A percentile compares a stretch with the other conserved stretches of the same genome.
phyloP scores from a whole-genome alignment of 2,329 filamentous ascomycete genomes.

The Fusarium sp. region DNA sequence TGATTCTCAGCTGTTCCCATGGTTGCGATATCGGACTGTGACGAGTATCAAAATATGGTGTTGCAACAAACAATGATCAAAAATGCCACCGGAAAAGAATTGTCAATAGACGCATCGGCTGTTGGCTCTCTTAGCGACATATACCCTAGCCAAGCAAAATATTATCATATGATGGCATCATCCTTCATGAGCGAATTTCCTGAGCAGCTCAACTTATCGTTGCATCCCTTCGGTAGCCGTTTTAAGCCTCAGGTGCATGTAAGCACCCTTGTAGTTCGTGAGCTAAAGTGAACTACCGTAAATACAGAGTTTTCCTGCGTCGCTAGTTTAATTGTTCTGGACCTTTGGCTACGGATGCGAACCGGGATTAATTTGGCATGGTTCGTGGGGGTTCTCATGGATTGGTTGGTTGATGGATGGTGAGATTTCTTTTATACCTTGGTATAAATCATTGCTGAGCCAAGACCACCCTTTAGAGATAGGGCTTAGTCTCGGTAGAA shows the following conservation, averaged over 20 bases:
- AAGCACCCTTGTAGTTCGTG: conserved; percentile 21
- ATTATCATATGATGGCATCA: conserved; percentile 29
- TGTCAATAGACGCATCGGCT: not conserved
- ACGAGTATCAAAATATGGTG: conserved; percentile 10
- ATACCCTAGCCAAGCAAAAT: not conserved
- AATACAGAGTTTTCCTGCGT: conserved; percentile 1
- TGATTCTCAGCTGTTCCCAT: conserved; percentile 27
- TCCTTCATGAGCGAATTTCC: conserved; percentile 35
- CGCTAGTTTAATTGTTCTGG: conserved; percentile 11
- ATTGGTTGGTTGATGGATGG: not conserved
- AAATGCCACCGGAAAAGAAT: not conserved
- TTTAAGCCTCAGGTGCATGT: conserved; percentile 35
- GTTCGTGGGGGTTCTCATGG: conserved; percentile 1
- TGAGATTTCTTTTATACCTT: not conserved
- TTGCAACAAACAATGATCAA: not conserved
- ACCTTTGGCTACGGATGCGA: not conserved
- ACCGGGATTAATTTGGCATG: conserved; percentile 18
- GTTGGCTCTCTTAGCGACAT: not conserved
- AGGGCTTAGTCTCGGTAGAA: not conserved
- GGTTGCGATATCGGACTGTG: conserved; percentile 2
- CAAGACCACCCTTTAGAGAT: not conserved
- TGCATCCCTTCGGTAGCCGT: conserved; percentile 17
- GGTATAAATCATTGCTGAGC: not conserved
- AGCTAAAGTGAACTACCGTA: conserved; percentile 19
- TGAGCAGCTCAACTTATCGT: not conserved